Evolutionary conservation across 768 basidiomycete species (phyloP).

Genomic region (Russula olivacea): DNA sequence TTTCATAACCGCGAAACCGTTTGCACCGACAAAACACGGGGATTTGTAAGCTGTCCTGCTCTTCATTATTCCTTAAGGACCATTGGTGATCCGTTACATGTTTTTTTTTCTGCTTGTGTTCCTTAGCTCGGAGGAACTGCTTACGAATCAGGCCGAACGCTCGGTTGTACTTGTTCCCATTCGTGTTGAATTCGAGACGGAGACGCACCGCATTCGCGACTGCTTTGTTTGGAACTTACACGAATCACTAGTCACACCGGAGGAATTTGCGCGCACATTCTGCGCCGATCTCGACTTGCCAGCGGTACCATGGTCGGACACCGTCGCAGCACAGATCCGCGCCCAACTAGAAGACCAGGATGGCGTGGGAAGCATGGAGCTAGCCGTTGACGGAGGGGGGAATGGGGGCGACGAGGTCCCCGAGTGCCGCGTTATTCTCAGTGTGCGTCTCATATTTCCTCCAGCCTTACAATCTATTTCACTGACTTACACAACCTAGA

Average conservation of each 20-base stretch:
- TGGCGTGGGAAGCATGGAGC: slow-evolving; percentile 70
- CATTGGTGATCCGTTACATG: neutral
- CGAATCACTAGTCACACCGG: slow-evolving; percentile 80
- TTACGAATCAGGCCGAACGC: slow-evolving; percentile 56
- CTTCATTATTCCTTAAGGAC: slow-evolving; percentile 5
- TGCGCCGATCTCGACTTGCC: slow-evolving; percentile 85
- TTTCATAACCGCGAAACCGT: slow-evolving; percentile 59
- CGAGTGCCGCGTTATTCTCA: slow-evolving; percentile 78
- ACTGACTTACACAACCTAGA: slow-evolving; percentile 43
- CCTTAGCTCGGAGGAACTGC: slow-evolving; percentile 43
- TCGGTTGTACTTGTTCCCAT: slow-evolving; percentile 73
- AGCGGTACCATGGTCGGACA: slow-evolving; percentile 57
- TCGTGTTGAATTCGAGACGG: slow-evolving; percentile 91
- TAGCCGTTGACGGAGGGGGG: slow-evolving; percentile 53
- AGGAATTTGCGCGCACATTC: slow-evolving; percentile 79
- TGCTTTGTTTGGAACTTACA: slow-evolving; percentile 95
- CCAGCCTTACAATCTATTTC: neutral
- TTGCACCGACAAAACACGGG: slow-evolving; percentile 57
- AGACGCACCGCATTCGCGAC: slow-evolving; percentile 86
- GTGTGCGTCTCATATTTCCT: slow-evolving; percentile 42
- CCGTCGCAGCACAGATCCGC: slow-evolving; percentile 79
- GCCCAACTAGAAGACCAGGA: slow-evolving; percentile 90
- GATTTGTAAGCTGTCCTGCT: slow-evolving; percentile 56
- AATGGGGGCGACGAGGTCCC: slow-evolving; percentile 45
- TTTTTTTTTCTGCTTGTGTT: neutral